phyloP scores from a whole-genome alignment of 2,329 filamentous ascomycete genomes.

The Leptographium flavum region DNA sequence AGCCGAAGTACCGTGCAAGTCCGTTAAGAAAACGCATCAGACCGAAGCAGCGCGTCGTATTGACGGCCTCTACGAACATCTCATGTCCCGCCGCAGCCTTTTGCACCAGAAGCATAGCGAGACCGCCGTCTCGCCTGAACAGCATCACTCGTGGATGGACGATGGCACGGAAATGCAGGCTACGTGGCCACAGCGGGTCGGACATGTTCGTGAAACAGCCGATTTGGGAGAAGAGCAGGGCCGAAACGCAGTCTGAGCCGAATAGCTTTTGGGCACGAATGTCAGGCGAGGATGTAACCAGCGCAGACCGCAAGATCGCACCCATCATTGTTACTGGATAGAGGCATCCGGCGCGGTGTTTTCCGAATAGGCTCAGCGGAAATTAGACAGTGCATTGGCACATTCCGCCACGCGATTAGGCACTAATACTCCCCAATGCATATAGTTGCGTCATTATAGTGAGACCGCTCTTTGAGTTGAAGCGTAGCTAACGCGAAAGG shows the following conservation, averaged over 20 bases:
- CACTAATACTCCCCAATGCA: too few species aligned
- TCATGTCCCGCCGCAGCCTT: not conserved
- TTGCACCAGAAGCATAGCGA: constrained; percentile 6
- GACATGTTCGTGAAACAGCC: not conserved
- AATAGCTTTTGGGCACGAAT: too few species aligned
- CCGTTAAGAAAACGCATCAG: not conserved
- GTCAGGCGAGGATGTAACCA: too few species aligned
- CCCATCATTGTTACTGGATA: not conserved
- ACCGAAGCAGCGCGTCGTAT: too few species aligned
- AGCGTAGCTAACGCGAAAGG: too few species aligned
- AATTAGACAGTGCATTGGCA: not conserved
- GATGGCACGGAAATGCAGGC: not conserved
- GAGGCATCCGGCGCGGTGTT: not conserved
- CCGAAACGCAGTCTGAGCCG: too few species aligned
- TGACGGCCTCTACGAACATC: not conserved
- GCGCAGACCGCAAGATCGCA: not conserved
- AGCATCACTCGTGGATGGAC: constrained; percentile 7
- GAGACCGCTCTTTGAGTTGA: too few species aligned
- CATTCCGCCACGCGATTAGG: too few species aligned
- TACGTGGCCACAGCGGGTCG: not conserved
- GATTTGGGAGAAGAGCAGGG: not conserved
- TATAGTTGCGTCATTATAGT: too few species aligned
- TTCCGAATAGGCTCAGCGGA: not conserved
- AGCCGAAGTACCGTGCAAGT: not conserved
- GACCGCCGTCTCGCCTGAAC: constrained; percentile 7